Base-by-base conservation (phyloP, 1,284 basidiomycete species). In the Ganoderma lucidum region DNA sequence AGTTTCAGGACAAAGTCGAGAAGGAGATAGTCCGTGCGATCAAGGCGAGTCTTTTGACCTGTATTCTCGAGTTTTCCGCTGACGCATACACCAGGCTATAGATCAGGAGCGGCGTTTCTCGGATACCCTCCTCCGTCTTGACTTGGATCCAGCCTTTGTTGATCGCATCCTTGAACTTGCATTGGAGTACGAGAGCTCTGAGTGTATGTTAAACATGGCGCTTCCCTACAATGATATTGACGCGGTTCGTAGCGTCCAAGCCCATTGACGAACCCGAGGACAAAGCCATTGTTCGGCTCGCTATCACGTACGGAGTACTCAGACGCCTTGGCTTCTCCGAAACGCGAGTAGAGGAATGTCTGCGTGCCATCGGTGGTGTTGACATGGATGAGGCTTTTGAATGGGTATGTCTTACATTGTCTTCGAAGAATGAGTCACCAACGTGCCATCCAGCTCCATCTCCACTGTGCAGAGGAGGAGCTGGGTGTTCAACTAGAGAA, bases 371-470 rank as follows among this genome's bases (percentile, higher is more conserved):
- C 42, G 80, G 85, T 42, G 88, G 90, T 0, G 83, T 94, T 23
- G 94, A 96, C 8, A 84, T 98, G 53, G 96, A 98, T 28, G 94
- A 97, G 67, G 96, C 94, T n/a, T 86, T 95, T 67, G 93, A 96
- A 76, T 98, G 96, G 96, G 96, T 97, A 75, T 70, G 90, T 63
- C 23, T 6, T 53, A 62, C 14, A 66, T 19, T 45, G 64, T 35
- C 60, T 53, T 45, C 10, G 12, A 30, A 37, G 32, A 30, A 2
- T 39, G 14, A 37, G 37, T 42, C 23, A 28, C 23, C 19, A 10
- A 59, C 19, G 23, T 30, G 39, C 37, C 23, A 61, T 6, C 32
- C 45, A 76, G 74, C 66, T 74, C 6, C 72, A 72, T 63, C 68
- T 75, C 32, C 42, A 71, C 71, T 91, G 91, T 74, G 78, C 87